Conservation (phyloP, 164 flowering plant genomes). For the Berberis thunbergii region DNA sequence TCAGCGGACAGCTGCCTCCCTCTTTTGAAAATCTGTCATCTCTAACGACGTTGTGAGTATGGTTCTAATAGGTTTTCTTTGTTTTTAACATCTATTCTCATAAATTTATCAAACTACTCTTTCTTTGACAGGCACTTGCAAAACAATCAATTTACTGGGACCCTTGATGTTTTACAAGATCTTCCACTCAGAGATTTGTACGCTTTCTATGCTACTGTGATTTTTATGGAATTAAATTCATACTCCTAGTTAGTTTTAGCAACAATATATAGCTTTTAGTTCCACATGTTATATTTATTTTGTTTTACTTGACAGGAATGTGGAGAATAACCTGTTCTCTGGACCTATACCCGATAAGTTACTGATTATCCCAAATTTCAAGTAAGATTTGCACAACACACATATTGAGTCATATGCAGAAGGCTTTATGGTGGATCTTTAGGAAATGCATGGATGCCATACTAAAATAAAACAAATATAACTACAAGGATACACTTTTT, state of each 20-base stretch:
- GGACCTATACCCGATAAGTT: constrained; percentile 84
- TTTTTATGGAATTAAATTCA: no score
- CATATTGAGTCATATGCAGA: no score
- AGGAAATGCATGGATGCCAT: no score
- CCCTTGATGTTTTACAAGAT: constrained; percentile 80
- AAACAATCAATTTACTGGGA: constrained; percentile 77
- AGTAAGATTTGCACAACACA: constrained; percentile 30
- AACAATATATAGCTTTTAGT: no score
- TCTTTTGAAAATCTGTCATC: constrained; percentile 45
- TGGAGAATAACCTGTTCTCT: constrained; percentile 71
- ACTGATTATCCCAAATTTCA: constrained; percentile 64
- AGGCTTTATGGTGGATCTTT: no score
- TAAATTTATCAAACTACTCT: constrained; percentile 4
- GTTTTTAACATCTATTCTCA: neutral
- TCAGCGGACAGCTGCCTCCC: constrained; percentile 72
- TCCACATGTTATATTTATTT: no score
- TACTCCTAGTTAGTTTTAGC: no score
- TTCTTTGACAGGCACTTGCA: constrained; percentile 66
- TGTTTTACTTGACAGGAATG: constrained; percentile 43
- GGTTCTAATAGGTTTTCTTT: neutral
- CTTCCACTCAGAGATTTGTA: constrained; percentile 77
- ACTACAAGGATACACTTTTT: no score
- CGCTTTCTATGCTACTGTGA: constrained; percentile 11
- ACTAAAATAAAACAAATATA: no score
- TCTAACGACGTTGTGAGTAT: constrained; percentile 66